Evolutionary conservation across 2,329 filamentous ascomycete species (phyloP), one percentile per base, ranked within the genome.

Genomic region (Tolypocladium endophyticum): DNA sequence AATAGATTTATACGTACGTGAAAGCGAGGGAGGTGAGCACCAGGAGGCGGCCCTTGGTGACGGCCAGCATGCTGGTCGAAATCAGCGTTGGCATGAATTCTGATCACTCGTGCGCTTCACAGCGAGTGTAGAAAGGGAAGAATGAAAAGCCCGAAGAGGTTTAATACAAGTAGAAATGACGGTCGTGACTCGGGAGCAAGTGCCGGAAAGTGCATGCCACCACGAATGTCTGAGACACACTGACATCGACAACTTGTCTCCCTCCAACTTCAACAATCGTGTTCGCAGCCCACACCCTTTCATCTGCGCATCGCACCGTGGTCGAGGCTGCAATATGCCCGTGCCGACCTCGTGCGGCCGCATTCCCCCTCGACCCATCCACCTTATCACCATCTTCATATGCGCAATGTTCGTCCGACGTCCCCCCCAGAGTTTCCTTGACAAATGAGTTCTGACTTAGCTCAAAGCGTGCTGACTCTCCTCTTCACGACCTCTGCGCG

Each of bases 21-120:
- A 77, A 62, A 33, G 65, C 61, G 30, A 78, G 63, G 11, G 72
- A 76, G 11, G 72, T 50, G 5, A 69, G 59, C 47, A 75, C 20
- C 11, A 77, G 61, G 23, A 77, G 45, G 60, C 71, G 73, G 33
- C 62, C 59, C 60, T 70, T 75, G 54, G 73, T 76, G 53, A 75
- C 25, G 41, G 43, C 36, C 18, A 56, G 28, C 23, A 39, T 14
- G 8, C 58, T 35, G 25, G 18, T 39, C 47, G 39, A 33, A 33
- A 38, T 59, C 5, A 58, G 25, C 9, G 59, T 18, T 4, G 50
- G 16, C 55, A 59, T 59, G 54, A 50, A 2, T 18, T 43, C 23
- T 11, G 12, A 0, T 25, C 0, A 8, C n/a, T 7, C 2, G 36
- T 36, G 35, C 35, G 54, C 4, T 12, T 3, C n/a, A n/a, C 20